These are phyloP conservation scores for Cyclotella cryptica DNA, from an alignment of 108 stramenopile species.

Conservation along the genomic window DNA sequence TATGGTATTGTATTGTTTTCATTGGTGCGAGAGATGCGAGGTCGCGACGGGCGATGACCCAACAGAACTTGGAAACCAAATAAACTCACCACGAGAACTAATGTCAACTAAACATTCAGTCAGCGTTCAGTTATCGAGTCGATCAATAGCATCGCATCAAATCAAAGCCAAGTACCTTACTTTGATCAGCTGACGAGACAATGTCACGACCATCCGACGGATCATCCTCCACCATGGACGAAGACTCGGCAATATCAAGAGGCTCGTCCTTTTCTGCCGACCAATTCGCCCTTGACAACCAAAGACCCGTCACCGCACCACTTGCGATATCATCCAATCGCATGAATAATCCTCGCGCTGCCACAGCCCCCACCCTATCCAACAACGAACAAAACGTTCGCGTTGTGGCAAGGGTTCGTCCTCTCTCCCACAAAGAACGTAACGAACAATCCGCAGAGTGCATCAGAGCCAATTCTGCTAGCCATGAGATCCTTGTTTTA, in stretches of 20 bases:
- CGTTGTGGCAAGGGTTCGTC: constrained; percentile 95
- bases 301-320: constrained; percentile 2
- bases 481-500: neutral
- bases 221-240: too few relatives aligned
- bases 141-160: too few relatives aligned
- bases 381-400: constrained; percentile 32
- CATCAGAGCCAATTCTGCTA: constrained; percentile 14
- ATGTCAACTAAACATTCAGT: neutral
- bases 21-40: too few relatives aligned
- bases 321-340: neutral
- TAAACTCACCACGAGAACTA: neutral
- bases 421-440: constrained; percentile 90
- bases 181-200: too few relatives aligned
- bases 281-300: neutral
- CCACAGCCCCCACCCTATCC: neutral
- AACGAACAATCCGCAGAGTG: constrained; percentile 33
- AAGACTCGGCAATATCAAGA: too few relatives aligned
- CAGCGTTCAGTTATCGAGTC: too few relatives aligned
- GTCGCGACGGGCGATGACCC: too few relatives aligned
- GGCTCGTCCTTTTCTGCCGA: neutral
- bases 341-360: neutral
- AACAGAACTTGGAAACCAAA: neutral
- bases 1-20: too few relatives aligned
- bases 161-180: too few relatives aligned
- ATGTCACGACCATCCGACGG: too few relatives aligned